These are phyloP conservation scores for Verbascum thapsus DNA, from an alignment of 257 asterid species.

Conservation along the genomic window DNA sequence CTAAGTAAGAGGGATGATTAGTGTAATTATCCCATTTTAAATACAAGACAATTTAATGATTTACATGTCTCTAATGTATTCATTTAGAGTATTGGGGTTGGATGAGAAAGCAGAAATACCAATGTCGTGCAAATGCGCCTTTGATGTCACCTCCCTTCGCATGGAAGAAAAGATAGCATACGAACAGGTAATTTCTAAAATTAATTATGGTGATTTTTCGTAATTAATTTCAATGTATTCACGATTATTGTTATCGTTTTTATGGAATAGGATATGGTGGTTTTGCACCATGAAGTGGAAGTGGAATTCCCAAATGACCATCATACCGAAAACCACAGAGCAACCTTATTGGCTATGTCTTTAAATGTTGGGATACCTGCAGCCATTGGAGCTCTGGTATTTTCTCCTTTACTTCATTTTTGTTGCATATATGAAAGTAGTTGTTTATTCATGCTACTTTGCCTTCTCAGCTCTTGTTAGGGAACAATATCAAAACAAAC, in stretches of 20 bases:
- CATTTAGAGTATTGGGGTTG: constrained; percentile 69
- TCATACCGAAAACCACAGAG: constrained; percentile 61
- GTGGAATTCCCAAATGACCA: constrained; percentile 66
- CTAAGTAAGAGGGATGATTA: too few species aligned
- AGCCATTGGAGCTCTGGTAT: constrained; percentile 95
- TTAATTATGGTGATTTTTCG: background rate
- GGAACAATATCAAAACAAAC: constrained; percentile 51
- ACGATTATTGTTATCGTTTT: too few species aligned
- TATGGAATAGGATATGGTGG: constrained; percentile 90
- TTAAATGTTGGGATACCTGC: constrained; percentile 93
- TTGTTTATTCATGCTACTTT: background rate
- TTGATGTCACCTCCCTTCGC: constrained; percentile 70
- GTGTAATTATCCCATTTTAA: too few species aligned
- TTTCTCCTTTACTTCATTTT: constrained; percentile 21
- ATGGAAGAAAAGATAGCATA: constrained; percentile 85
- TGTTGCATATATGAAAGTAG: background rate
- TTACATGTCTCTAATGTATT: background rate
- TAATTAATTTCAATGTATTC: background rate
- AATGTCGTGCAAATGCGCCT: constrained; percentile 58
- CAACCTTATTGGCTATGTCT: constrained; percentile 90
- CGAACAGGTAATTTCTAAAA: constrained; percentile 57
- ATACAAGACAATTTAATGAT: too few species aligned
- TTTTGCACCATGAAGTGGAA: constrained; percentile 88
- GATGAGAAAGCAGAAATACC: constrained; percentile 71
- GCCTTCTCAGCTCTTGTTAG: constrained; percentile 65